Base-by-base conservation (phyloP, 208 protist genomes). In the Leishmania amazonensis region DNA sequence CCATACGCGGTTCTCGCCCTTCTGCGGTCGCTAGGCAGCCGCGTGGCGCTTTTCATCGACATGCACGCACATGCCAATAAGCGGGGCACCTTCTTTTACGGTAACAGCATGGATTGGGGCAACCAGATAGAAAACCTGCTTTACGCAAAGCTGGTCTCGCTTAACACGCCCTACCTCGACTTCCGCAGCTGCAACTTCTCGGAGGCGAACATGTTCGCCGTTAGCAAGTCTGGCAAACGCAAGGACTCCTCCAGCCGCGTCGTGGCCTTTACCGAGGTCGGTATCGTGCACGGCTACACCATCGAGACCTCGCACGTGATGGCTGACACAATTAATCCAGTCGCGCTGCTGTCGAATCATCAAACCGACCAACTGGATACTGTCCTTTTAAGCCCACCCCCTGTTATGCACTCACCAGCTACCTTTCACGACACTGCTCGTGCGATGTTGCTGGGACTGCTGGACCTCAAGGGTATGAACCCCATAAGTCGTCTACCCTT, bases 1-100 rank as follows among this genome's bases (percentile, higher is more conserved):
- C 89, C 96, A 35, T 98, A 93, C 79, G 78, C 86, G 53, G 81
- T 98, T 42, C 76, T 88, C 65, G 72, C 85, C 8, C 81, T 98
- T 42, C 74, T 98, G 3, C 49, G 81, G 31, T 81, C 87, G 3
- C 80, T 98, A 21, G 65, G 77, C 65, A 89, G 87, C 51, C 76
- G 81, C 47, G 83, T 99, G 8, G 79, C 87, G 11, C 80, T 98
- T 60, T 98, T 94, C 86, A 85, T 99, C 51, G 98, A 99, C 85
- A 96, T 98, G 87, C 98, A 99, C 84, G 97, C 95, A 2, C 98
- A 99, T 87, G 96, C 98, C 40, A 98, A 94, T 86, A 96, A 97
- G 76, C 80, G 94, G 35, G 97, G 98, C 62, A 94, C 91, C 57
- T 99, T 99, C 86, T 95, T 99, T 51, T 99, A 98, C 81, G 98